Evolutionary conservation across 176 grass and related monocot species (phyloP), one percentile per base, ranked within the genome.

Genomic region (Phoenix dactylifera): DNA sequence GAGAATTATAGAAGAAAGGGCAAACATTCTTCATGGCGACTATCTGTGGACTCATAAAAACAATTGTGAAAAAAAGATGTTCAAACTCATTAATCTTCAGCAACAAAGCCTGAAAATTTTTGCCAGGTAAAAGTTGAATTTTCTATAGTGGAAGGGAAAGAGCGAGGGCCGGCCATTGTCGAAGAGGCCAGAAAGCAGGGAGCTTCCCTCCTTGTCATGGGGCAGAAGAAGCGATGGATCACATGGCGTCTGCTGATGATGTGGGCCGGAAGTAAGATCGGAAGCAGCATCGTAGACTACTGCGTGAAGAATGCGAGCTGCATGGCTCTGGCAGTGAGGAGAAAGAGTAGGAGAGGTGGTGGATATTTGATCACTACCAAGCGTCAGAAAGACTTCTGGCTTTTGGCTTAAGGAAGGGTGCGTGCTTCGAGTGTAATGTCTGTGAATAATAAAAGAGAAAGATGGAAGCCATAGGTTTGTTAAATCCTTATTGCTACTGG

Each of bases 291-390:
- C 5, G 77, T 59, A 0, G 89, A 95, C 29, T 95, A 89, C 39
- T 89, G 89, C 4, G 69, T 95, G 50, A 79, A 95, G 75, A 70
- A 95, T 20, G 82, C 89, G 0, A 26, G 79, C 10, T 95, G 85
- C 63, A 83, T 77, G 82, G 73, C 76, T 1, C 59, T 89, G 3
- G 89, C 85, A 3, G 82, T 95, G 55, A 71, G 85, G 57, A 76
- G 67, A 16, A 95, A 95, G 81, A 83, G 82, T 76, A 64, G 79
- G 24, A 64, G 80, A 68, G 81, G 84, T 10, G 76, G 73, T 17
- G 89, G 85, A 0, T 95, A 89, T 71, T 76, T 95, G 70, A 77
- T 95, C 76, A 95, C 85, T 63, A 89, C 85, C 48, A 80, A 80
- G 39, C 69, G 89, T 0, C 82, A 85, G 16, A 76, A 62, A 52